Evolutionary conservation across 75 land plant species (phyloP).

Genomic region (Selaginella moellendorffii): DNA sequence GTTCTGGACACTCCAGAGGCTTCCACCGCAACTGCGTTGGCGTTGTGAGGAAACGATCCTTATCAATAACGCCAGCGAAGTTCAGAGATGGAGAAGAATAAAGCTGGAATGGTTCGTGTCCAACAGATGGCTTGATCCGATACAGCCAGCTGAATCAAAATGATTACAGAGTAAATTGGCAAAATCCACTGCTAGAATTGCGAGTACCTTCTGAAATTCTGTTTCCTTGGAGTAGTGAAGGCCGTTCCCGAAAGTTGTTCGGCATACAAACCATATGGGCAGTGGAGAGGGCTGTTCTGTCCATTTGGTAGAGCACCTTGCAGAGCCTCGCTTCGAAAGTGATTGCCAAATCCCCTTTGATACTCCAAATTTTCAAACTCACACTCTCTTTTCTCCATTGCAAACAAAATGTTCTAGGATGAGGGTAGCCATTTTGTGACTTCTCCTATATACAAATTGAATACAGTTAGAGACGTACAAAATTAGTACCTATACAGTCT

Average conservation of each 20-base stretch:
- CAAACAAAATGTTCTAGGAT: too few species aligned
- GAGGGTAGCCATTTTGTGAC: too few species aligned
- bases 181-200: too few species aligned
- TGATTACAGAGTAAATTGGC: too few species aligned
- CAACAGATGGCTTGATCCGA: slow-evolving; percentile 91
- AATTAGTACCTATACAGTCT: too few species aligned
- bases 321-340: slow-evolving; percentile 69
- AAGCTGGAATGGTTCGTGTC: slow-evolving; percentile 78
- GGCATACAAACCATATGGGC: slow-evolving; percentile 93
- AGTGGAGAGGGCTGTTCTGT: slow-evolving; percentile 80
- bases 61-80: slow-evolving; percentile 36
- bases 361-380: slow-evolving; percentile 37
- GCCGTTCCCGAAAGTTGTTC: slow-evolving; percentile 95
- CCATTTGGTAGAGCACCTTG: slow-evolving; percentile 65
- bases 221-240: slow-evolving; percentile 68
- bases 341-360: slow-evolving; percentile 75
- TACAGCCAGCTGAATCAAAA: slow-evolving; percentile 94
- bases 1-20: slow-evolving; percentile 46
- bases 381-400: too few species aligned
- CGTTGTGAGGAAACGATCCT: slow-evolving; percentile 31
- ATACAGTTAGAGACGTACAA: too few species aligned
- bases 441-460: too few species aligned
- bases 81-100: neutral
- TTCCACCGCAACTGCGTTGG: slow-evolving; percentile 93
- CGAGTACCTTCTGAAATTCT: slow-evolving; percentile 66